Percentiles rank a stretch among this genome's conserved stretches.
Evolutionary conservation across 805 yeast genomes (phyloP).

Genomic region (baker's yeast (Saccharomyces cerevisiae)): DNA sequence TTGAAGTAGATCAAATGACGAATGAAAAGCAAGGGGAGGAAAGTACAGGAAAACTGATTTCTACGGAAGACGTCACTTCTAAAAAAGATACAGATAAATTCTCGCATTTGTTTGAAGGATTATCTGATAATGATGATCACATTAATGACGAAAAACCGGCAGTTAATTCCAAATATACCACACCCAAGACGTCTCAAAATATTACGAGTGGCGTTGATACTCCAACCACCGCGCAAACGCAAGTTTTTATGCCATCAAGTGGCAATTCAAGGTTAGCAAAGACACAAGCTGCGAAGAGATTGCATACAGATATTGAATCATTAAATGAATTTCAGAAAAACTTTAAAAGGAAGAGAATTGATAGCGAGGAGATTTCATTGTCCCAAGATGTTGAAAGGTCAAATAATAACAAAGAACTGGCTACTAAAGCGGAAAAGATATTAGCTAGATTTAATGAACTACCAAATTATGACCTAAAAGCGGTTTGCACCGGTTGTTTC

Average conservation of each 20-base stretch:
- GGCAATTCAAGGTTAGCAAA: constrained; percentile 45
- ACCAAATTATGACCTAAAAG: constrained; percentile 35
- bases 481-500: constrained; percentile 55
- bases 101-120: constrained; percentile 2
- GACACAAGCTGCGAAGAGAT: constrained; percentile 54
- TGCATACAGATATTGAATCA: constrained; percentile 62
- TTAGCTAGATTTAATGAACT: constrained; percentile 9
- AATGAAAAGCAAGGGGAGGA: constrained; percentile 3
- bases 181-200: background rate
- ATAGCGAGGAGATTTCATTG: constrained; percentile 14
- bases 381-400: constrained; percentile 35
- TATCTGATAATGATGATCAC: constrained; percentile 2
- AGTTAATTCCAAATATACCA: background rate
- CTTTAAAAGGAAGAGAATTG: constrained; percentile 31
- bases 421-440: constrained; percentile 12
- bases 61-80: background rate
- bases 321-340: constrained; percentile 57
- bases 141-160: background rate
- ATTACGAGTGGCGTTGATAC: background rate
- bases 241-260: constrained; percentile 3
- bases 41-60: background rate
- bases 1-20: background rate
- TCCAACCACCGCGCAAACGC: background rate
- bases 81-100: background rate
- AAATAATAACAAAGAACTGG: constrained; percentile 26